phyloP scores from a whole-genome alignment of 257 asterid genomes.

The Solanum dulcamara region DNA sequence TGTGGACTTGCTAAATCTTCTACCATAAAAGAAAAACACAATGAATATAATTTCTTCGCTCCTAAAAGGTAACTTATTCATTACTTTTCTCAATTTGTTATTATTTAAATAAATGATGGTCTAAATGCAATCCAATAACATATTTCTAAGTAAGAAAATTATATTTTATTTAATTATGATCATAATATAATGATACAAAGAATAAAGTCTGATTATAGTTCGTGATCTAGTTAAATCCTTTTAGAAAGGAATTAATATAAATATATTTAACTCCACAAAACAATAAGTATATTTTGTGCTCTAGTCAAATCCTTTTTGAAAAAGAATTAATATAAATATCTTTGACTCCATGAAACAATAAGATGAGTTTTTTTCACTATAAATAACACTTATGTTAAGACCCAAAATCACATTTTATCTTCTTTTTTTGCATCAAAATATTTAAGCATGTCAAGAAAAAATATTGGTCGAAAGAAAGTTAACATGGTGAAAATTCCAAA shows the following conservation, averaged over 20 bases:
- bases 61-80: not conserved
- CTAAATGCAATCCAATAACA: too few species aligned
- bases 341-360: not conserved
- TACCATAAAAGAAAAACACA: not conserved
- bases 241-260: not conserved
- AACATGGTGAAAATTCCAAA: constrained; percentile 46
- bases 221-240: not conserved
- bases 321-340: not conserved
- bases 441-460: not conserved
- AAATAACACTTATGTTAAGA: not conserved
- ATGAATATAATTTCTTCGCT: not conserved
- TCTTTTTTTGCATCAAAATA: not conserved
- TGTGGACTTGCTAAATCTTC: not conserved
- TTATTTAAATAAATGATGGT: too few species aligned
- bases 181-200: too few species aligned
- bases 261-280: not conserved
- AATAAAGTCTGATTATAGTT: not conserved
- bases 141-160: too few species aligned
- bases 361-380: not conserved
- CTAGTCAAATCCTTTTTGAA: not conserved
- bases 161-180: too few species aligned
- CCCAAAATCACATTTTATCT: not conserved
- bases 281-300: not conserved
- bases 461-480: constrained; percentile 37
- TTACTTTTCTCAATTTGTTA: not conserved